Base-by-base conservation (phyloP, 1,139 yeast genomes). In the Yamadazyma epiphylla region DNA sequence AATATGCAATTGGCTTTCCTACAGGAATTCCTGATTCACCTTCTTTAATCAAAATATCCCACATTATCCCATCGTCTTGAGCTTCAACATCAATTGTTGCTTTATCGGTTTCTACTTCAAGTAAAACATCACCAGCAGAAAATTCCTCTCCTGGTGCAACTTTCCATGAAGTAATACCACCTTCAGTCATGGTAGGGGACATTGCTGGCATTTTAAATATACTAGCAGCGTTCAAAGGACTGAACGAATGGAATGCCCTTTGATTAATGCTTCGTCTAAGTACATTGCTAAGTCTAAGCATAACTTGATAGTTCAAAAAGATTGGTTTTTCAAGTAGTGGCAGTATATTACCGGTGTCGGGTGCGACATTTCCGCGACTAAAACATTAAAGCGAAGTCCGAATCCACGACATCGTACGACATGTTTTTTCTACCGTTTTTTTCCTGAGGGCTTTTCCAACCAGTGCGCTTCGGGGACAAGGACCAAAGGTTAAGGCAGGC, bases 131-230 rank as follows among this genome's bases (percentile, higher is more conserved):
- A 17, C 98, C 98, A 4, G 95, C 77, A 26, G 64, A 54, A 58
- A 82, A 89, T 5, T 66, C 39, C 10, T 86, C 94, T 28, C 96
- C 96, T 29, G 80, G 79, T 53, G 87, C 80, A 50, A 80, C 71
- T 55, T 87, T 86, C 98, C 98, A 91, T 33, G 77, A 70, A n/a
- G 87, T 87, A 45, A 91, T 75, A n/a, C 96, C 96, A 27, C 98
- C 98, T 53, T 81, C 88, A 17, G 91, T 87, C 98, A 91, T 91
- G 13, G 98, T 91, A 24, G 98, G 98, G 5, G 96, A 88, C 96
- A 91, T 86, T 16, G 98, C 96, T 4, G 98, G 98, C 97, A 91
- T 91, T 33, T 69, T 77, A 59, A 84, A 86, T 33, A 80, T 65
- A 22, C 76, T 58, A 2, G 86, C 89, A 15, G 63, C 72, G 42